Base-by-base conservation (phyloP, 345 rosid species). In the Noccaea caerulescens region DNA sequence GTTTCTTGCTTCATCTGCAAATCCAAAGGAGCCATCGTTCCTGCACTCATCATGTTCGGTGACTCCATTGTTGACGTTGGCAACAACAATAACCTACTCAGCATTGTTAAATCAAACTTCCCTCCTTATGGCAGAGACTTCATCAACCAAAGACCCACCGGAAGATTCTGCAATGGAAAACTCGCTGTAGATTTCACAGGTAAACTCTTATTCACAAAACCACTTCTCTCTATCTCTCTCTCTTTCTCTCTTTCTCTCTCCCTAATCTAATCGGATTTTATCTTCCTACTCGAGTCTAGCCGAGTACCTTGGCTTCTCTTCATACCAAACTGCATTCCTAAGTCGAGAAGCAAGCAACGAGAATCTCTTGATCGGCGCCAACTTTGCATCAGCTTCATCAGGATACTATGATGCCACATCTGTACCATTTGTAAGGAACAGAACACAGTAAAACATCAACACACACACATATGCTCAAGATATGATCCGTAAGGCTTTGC, bases 121-220 rank as follows among this genome's bases (percentile, higher is more conserved):
- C 96, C 85, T 66, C 98, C 98, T 20, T 93, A 89, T 47, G 98
- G 98, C 69, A 82, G 98, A 79, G 98, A 93, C 72, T 93, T 87
- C 50, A 78, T 77, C 68, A 69, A 63, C 72, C 94, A 84, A 76
- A 75, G 4, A 37, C 90, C 98, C 43, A 91, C 96, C 2, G 97
- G 97, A 76, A 83, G 98, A 74, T 93, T 93, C 83, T 84, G 96
- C 79, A 91, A 93, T 46, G 97, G 97, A 30, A 93, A 86, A 71
- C 85, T 91, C 8, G 87, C 97, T 55, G 80, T 86, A 6, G 97
- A 91, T 79, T 89, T 93, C 79, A 70, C 88, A 0, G 90, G 98
- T 91, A 71, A 68, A 7, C 6, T 25, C 27, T 66, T 61, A 41
- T 20, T 46, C 45, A 32, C 43, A 44, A 27, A 25, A 30, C 42